A percentile compares a stretch with the other conserved stretches of the same genome.
Conservation (phyloP, 2,329 filamentous ascomycete genomes). For the Blastomyces silverae region DNA sequence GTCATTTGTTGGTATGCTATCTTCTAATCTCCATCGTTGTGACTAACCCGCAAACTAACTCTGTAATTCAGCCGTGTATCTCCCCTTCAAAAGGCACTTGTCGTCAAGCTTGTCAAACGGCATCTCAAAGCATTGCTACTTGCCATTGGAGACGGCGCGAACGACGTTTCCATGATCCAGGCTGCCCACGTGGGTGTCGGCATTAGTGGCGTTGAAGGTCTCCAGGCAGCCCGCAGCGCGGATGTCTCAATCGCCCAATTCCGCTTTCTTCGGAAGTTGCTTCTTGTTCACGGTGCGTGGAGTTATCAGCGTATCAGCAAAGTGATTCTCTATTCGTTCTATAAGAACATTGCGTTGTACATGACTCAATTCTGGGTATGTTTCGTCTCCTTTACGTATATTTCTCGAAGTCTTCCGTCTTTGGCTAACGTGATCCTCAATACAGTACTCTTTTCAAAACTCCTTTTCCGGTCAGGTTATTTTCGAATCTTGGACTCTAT, state of each 20-base stretch:
- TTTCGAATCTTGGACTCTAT: conserved; percentile 98
- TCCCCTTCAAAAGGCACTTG: conserved; percentile 90
- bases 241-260: conserved; percentile 96
- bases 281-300: conserved; percentile 94
- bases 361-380: conserved; percentile 98
- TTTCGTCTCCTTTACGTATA: conserved; percentile 20
- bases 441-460: conserved; percentile 98
- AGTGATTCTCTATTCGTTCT: conserved; percentile 96
- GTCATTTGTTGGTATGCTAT: conserved; percentile 70
- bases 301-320: conserved; percentile 96
- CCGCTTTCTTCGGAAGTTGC: conserved; percentile 83
- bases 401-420: background rate
- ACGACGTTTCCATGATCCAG: conserved; percentile 99
- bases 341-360: conserved; percentile 98
- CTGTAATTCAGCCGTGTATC: conserved; percentile 67
- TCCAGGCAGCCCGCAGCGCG: conserved; percentile 90
- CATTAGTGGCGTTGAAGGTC: conserved; percentile 93
- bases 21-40: background rate
- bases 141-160: conserved; percentile 94
- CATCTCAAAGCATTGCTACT: conserved; percentile 86
- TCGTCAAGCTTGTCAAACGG: conserved; percentile 96
- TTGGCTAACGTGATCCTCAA: conserved; percentile 33
- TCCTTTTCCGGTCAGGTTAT: conserved; percentile 96
- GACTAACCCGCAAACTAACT: conserved; percentile 17
- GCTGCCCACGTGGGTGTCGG: conserved; percentile 96